phyloP scores from a whole-genome alignment of 768 basidiomycete species.

The Naematelia aurantialba region DNA sequence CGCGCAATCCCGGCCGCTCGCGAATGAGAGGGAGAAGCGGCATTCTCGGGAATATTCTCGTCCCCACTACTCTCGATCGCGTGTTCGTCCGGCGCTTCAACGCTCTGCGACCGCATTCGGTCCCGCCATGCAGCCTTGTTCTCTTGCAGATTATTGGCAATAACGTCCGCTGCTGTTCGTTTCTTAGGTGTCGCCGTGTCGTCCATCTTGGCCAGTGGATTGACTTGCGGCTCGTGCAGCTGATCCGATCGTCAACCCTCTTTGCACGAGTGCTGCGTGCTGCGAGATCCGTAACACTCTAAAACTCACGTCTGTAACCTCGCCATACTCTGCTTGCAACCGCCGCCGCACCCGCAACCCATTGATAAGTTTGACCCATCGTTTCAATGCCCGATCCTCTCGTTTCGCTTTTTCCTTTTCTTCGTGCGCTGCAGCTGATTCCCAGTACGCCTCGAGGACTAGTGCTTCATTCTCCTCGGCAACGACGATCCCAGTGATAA shows the following conservation, averaged over 20 bases:
- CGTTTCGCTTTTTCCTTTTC: slow-evolving; percentile 72
- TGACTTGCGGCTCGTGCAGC: slow-evolving; percentile 30
- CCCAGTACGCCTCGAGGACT: slow-evolving; percentile 79
- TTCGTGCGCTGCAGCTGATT: slow-evolving; percentile 70
- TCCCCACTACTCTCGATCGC: not conserved
- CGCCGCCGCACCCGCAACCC: slow-evolving; percentile 82
- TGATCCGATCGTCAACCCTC: slow-evolving; percentile 1
- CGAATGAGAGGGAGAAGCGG: not conserved
- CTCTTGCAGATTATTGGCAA: slow-evolving; percentile 12
- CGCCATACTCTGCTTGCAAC: slow-evolving; percentile 70
- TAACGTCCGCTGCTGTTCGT: slow-evolving; percentile 9
- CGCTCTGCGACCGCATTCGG: not conserved
- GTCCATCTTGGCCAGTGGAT: slow-evolving; percentile 30
- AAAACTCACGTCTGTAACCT: slow-evolving; percentile 25
- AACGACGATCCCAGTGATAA: slow-evolving; percentile 79
- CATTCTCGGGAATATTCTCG: slow-evolving; percentile 2
- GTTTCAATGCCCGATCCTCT: slow-evolving; percentile 74
- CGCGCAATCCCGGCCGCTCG: not conserved
- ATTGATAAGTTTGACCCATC: slow-evolving; percentile 81
- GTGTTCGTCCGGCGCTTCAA: not conserved
- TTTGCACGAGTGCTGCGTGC: no score
- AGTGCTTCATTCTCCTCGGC: slow-evolving; percentile 72
- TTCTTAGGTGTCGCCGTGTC: slow-evolving; percentile 2
- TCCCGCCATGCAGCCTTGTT: slow-evolving; percentile 13
- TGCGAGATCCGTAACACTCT: not conserved